phyloP scores from a whole-genome alignment of 2,329 filamentous ascomycete species.

The Tolypocladium tropicale region DNA sequence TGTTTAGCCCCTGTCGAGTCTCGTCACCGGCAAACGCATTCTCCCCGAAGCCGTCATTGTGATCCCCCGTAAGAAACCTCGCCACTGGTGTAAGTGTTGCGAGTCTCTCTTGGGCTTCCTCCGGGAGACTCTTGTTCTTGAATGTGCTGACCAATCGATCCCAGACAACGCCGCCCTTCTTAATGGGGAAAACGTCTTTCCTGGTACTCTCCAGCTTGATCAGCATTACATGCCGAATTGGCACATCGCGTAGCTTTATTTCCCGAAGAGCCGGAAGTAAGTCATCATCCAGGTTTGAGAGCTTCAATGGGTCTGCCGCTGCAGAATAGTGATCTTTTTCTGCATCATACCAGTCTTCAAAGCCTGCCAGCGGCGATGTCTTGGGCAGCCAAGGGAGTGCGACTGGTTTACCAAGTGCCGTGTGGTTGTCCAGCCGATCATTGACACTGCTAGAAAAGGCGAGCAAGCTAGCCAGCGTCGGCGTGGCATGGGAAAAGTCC shows the following conservation, averaged over 20 bases:
- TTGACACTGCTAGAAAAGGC: not conserved
- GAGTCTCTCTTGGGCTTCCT: slow-evolving; percentile 16
- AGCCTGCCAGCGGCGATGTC: slow-evolving; percentile 3
- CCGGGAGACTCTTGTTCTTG: slow-evolving; percentile 16
- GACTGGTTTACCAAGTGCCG: slow-evolving; percentile 13
- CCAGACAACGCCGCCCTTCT: slow-evolving; percentile 26
- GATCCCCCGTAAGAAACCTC: slow-evolving; percentile 22
- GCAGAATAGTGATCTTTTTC: slow-evolving; percentile 20
- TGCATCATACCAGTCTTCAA: slow-evolving; percentile 19
- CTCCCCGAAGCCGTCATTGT: slow-evolving; percentile 20
- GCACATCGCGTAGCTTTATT: slow-evolving; percentile 14
- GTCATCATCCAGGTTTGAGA: slow-evolving; percentile 25
- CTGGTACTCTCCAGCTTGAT: slow-evolving; percentile 32
- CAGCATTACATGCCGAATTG: slow-evolving; percentile 30
- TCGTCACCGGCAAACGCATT: slow-evolving; percentile 3
- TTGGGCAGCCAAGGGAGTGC: slow-evolving; percentile 18
- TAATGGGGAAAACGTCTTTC: slow-evolving; percentile 32
- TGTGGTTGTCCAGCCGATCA: slow-evolving; percentile 2
- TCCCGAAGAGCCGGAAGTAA: slow-evolving; percentile 16
- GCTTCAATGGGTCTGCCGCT: slow-evolving; percentile 24
- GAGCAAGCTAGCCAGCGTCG: slow-evolving; percentile 14
- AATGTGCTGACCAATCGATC: slow-evolving; percentile 13
- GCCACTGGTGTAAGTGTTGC: slow-evolving; percentile 18
- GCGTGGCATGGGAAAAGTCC: slow-evolving; percentile 17
- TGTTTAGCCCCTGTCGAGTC: not conserved